Evolutionary conservation across 306 rosid genomes (phyloP), one percentile per base, ranked within the genome.

Genomic region (Malus asiatica): DNA sequence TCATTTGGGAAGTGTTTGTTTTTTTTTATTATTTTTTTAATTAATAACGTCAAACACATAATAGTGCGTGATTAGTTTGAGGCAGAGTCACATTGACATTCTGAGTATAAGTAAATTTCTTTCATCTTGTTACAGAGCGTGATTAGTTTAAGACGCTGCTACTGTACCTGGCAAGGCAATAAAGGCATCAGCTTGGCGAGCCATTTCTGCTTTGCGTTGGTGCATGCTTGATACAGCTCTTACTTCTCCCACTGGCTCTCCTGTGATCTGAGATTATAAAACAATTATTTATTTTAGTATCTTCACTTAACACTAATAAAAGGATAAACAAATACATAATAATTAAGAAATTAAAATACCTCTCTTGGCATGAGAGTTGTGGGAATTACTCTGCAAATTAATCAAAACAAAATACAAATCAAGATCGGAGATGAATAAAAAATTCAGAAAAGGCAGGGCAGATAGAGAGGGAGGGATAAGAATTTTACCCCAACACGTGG

Each of bases 141-240:
- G 55, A 15, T 5, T 48, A 48, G 18, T 48, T 48, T 48, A 0
- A 48, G 3, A 48, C 20, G 1, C 8, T 15, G 55, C 6, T 2
- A 5, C 8, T 20, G 15, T 70, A 93, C 97, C 97, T 72, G 98
- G 98, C 82, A 92, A 69, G 59, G 98, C 98, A 81, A 94, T 89
- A 45, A 92, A 94, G 23, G 97, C 98, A 80, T 92, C 96, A 0
- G 97, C 98, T 82, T 92, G 95, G 78, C 93, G 75, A 46, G 97
- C 96, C 98, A 95, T 92, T 81, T 92, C 97, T 0, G 98, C 98
- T 66, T 95, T 95, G 77, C 98, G 97, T 84, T 92, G 97, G 81
- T 92, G 98, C 98, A 95, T 92, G 60, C 90, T 88, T 4, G 92
- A 84, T 46, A 95, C 98, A 42, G 90, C 93, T 85, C 87, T 86